Base-by-base conservation (phyloP, 352 stramenopile species). In the Phytophthora uliginosa region DNA sequence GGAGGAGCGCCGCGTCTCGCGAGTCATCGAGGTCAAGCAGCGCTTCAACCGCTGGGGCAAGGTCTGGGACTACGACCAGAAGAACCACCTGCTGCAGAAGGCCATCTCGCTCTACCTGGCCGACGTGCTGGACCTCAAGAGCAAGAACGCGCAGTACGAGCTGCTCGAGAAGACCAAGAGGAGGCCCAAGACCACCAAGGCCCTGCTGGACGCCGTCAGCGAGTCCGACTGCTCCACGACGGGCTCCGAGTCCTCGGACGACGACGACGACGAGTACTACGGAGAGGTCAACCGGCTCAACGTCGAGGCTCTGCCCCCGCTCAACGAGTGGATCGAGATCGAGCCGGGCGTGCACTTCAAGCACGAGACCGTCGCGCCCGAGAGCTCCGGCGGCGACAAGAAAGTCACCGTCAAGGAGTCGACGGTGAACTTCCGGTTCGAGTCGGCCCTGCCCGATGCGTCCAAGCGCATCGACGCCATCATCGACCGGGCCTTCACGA, bases 21-120 rank as follows among this genome's bases (percentile, higher is more conserved):
- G 80, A 13, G 65, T 62, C 54, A 76, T 88, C 57, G 78, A 82
- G 31, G 75, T 76, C 59, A 83, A 69, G 28, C 69, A 88, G 65
- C 69, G 77, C 33, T 85, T 79, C 69, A 81, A 74, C 45, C 38
- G 58, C 28, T 76, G 60, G 42, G 81, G 81, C 26, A 82, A 84
- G 48, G 61, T 85, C 58, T 75, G 73, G 45, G 76, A 83, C 62
- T 73, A 81, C 28, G 69, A 87, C 8, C 64, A 85, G 54, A 76
- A 87, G 57, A 84, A 84, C 50, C 59, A 84, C 26, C 62, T 92
- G 55, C 68, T 92, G 28, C 78, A 88, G 66, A 88, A 86, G 61
- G 84, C 84, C 58, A 83, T 91, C 62, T 66, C 77, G 12, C 45
- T 83, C 42, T 81, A 88, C 59, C 51, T 91, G 52, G 69, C 74